Evolutionary conservation across 1,284 basidiomycete genomes (phyloP), one percentile per base, ranked within the genome.

Genomic region (Lentinula novae-zelandiae): DNA sequence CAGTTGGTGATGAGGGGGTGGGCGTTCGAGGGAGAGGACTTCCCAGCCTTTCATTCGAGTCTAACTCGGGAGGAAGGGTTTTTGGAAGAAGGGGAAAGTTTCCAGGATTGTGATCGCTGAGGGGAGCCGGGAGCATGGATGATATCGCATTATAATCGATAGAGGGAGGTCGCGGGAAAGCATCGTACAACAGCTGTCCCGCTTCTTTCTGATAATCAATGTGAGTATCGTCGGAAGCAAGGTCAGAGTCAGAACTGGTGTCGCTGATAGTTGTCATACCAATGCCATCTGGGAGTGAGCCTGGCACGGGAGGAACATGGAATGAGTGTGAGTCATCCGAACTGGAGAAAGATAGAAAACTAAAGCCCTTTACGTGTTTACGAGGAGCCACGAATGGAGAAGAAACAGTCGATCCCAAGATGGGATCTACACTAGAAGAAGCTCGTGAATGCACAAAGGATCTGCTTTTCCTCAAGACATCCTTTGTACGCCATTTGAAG

Each of bases 321-420:
- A 27, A 17, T 6, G 31, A 12, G 3, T 55, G 53, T 6, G 53
- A 42, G 9, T 56, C 54, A n/a, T 56, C 54, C 15, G 54, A 56
- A 48, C 53, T 55, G 8, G 31, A 15, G 20, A 56, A 56, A 12
- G 54, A 56, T 2, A 56, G 31, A 33, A 56, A 56, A 31, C 54
- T 56, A 34, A 56, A 46, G 7, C 54, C 54, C 46, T 56, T 56
- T 27, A 46, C 34, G 22, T 56, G 54, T 33, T 46, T 56, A 13
- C 54, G 53, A 15, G 36, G 53, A 12, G 34, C 12, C 15, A n/a
- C 17, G 9, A 34, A 20, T 5, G 51, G 12, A 46, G 40, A 7
- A 6, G 40, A 15, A 3, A 27, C 22, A n/a, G 39, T 46, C 20
- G 54, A 46, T 44, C 6, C 15, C 40, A 56, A 15, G n/a, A 56